Evolutionary conservation across 805 yeast genomes (phyloP).

Genomic region (Yarrowia sp.): DNA sequence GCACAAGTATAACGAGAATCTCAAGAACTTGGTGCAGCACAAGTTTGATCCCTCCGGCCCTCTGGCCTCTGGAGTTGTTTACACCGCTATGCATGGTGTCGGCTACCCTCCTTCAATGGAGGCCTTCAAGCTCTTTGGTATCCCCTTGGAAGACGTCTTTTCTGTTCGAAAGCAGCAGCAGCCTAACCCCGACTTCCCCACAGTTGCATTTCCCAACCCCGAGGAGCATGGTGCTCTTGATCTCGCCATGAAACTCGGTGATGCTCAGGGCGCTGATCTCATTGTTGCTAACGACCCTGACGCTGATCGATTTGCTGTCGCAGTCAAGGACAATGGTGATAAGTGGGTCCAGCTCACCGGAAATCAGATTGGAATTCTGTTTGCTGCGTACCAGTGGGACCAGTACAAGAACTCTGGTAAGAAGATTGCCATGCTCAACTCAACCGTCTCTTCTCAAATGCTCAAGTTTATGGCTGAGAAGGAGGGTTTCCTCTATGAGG

Average conservation of each 20-base stretch:
- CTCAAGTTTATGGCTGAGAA: slow-evolving; percentile 61
- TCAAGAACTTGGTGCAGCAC: neutral
- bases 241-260: slow-evolving; percentile 63
- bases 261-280: slow-evolving; percentile 45
- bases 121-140: slow-evolving; percentile 42
- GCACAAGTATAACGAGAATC: slow-evolving; percentile 3
- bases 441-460: slow-evolving; percentile 91
- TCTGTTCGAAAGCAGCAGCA: slow-evolving; percentile 60
- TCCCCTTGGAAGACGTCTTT: slow-evolving; percentile 37
- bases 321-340: slow-evolving; percentile 47
- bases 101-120: slow-evolving; percentile 60
- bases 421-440: slow-evolving; percentile 61
- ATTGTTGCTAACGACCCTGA: slow-evolving; percentile 95
- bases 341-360: slow-evolving; percentile 83
- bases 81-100: slow-evolving; percentile 96
- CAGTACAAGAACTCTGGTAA: slow-evolving; percentile 26
- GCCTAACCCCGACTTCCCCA: slow-evolving; percentile 84
- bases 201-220: slow-evolving; percentile 91
- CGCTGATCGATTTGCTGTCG: slow-evolving; percentile 89
- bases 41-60: slow-evolving; percentile 2
- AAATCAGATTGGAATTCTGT: slow-evolving; percentile 81
- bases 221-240: slow-evolving; percentile 91
- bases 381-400: slow-evolving; percentile 54
- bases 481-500: slow-evolving; percentile 61
- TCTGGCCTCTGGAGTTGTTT: slow-evolving; percentile 49